Base-by-base conservation (phyloP, 2,329 filamentous ascomycete genomes). In the Aspergillus sp. region DNA sequence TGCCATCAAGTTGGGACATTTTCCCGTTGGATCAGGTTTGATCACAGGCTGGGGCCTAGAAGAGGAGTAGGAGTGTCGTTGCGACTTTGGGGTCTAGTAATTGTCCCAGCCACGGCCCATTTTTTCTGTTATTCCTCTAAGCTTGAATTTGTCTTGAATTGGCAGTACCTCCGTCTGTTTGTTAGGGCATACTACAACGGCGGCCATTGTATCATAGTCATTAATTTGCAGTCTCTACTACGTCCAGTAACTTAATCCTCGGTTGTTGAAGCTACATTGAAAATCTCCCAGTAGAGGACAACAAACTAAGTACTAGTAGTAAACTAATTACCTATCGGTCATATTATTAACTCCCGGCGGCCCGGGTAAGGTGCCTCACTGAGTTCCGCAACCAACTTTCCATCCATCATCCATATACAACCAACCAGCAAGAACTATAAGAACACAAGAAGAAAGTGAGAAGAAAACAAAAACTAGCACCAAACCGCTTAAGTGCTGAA, bases 401-500 rank as follows among this genome's bases (percentile, higher is more conserved):
- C 12, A 25, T 31, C 48, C 56, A 58, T 59, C 41, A 48, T 52
- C 23, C 37, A 17, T 27, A 55, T 52, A 53, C 48, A 59, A 56
- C 17, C 52, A 55, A 47, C 27, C 9, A 31, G 33, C 37, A 52
- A 33, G 23, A 47, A 48, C 19, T 19, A 49, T 43, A 43, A 33
- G 35, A 21, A 35, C 6, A 15, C 23, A 43, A 25, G 33, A 12
- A 40, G 33, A 11, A 33, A 43, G 9, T 31, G 14, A 21, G 21
- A 21, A 21, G 3, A 21, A 21, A 21, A 33, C 21, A 39, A 4
- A 33, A 33, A 44, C 35, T 37, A 51, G 37, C 19, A 51, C 17
- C 4, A 41, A 41, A n/a, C 19, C n/a, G 49, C 39, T 31, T 23
- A 41, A 52, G n/a, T 33, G 25, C 25, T 35, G 39, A 31, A 51